phyloP scores from a whole-genome alignment of 495 filamentous ascomycete species.

The Aspergillus taichungensis region DNA sequence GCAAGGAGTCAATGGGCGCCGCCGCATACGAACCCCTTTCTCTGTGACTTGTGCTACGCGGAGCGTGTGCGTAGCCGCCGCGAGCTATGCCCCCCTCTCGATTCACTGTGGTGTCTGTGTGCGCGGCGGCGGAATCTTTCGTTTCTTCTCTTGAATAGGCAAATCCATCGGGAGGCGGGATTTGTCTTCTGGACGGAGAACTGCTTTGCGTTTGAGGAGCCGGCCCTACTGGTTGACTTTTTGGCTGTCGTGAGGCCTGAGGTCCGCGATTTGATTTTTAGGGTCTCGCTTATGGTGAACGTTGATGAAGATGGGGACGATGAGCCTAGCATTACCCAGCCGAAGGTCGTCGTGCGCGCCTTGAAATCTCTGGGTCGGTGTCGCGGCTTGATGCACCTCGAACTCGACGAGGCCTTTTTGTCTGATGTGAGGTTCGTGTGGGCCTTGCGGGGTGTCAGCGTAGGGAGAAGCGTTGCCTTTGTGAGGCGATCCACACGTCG shows the following conservation, averaged over 20 bases:
- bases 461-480: background rate
- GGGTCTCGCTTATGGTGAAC: slow-evolving; percentile 3
- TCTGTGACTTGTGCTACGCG: slow-evolving; percentile 20
- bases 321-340: background rate
- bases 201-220: slow-evolving; percentile 19
- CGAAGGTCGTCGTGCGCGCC: background rate
- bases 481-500: background rate
- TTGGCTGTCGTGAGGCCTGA: slow-evolving; percentile 7
- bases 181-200: slow-evolving; percentile 22
- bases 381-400: slow-evolving; percentile 7
- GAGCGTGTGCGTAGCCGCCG: background rate
- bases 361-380: slow-evolving; percentile 5
- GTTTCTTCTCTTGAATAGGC: slow-evolving; percentile 14
- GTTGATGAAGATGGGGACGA: background rate
- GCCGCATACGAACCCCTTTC: slow-evolving; percentile 6
- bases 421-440: background rate
- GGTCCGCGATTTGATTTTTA: slow-evolving; percentile 9
- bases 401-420: slow-evolving; percentile 8
- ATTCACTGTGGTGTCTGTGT: slow-evolving; percentile 14
- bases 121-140: slow-evolving; percentile 10
- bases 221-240: slow-evolving; percentile 10
- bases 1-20: slow-evolving; percentile 16
- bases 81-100: background rate
- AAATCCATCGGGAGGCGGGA: slow-evolving; percentile 16
- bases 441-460: background rate